Base-by-base conservation (phyloP, 768 basidiomycete genomes). In the Pulveroboletus sp. region DNA sequence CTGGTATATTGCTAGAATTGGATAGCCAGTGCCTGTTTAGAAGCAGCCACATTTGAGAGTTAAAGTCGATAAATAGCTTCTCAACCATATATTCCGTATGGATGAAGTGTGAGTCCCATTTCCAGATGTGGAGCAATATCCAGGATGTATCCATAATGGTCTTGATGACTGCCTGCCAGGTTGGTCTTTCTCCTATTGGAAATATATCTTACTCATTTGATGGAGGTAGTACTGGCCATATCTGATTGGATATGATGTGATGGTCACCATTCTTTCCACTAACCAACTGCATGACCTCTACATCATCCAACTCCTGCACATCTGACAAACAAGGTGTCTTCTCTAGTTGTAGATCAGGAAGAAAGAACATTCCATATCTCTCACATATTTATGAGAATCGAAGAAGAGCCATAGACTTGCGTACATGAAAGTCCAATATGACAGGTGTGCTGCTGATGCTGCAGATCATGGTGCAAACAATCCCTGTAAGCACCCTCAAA, bases 11-110 rank as follows among this genome's bases (percentile, higher is more conserved):
- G 2, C 31, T 35, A 13, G 23, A 6, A 20, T 45, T 40, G 24
- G 23, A 6, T 9, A 51, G 9, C 49, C 47, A 48, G 31, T 32
- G n/a, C 0, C 27, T 23, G 6, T 43, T 16, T 2, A 57, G 9
- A 12, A 43, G 17, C 1, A 57, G 19, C 56, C 56, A 55, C 10
- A 43, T 25, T 2, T 57, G 56, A 21, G 40, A 42, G 0, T 49
- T 57, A 13, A 57, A 57, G 19, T 47, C 17, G 2, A 20, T 21
- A 2, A 57, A 35, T 0, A 49, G 39, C n/a, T 34, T 38, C 1
- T 43, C 46, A 3, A 16, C 4, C 24, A 10, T 1, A 27, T 20
- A 24, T n/a, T n/a, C n/a, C n/a, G n/a, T n/a, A n/a, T n/a, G 37
- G 37, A 13, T 39, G 37, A 24, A 21, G 20, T 39, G 37, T 20